Base-by-base conservation (phyloP, 2,329 filamentous ascomycete genomes). In the Scytalidium sp. region DNA sequence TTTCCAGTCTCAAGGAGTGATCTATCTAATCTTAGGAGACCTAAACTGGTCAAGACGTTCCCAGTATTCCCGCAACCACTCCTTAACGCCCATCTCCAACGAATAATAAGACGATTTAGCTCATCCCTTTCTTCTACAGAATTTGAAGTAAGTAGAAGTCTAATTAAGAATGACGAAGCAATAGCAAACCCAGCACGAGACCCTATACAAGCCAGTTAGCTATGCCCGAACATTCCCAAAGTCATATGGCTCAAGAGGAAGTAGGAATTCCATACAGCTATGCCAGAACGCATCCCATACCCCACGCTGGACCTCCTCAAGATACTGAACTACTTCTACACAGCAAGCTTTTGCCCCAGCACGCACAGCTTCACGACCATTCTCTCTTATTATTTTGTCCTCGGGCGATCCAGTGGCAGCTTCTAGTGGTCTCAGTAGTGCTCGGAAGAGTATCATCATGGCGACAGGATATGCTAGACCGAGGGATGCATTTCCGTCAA, bases 281-380 rank as follows among this genome's bases (percentile, higher is more conserved):
- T 58, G 56, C 56, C 56, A 58, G 19, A 58, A 58, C 7, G 54
- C 53, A 25, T 58, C 56, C 56, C 56, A 58, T 21, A 52, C 49
- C 5, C 39, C 36, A 0, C 50, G 49, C 6, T 51, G 52, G 36
- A 58, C 32, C 19, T 19, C 43, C 44, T 58, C 56, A n/a, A 58
- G 48, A 20, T 56, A 56, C 40, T 56, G 53, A 15, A 58, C 56
- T 48, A 58, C 54, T 41, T 58, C 56, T 19, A 50, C 45, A 2
- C 56, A 46, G 21, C 56, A 58, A 2, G 54, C 44, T 17, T 56
- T 32, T 1, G 54, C 47, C 3, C 56, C 56, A 8, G 41, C 46
- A 6, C 42, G 46, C 3, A 56, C 56, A 9, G 56, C 54, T 20
- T 36, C 45, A n/a, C 27, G 46, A 22, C 19, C 41, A n/a, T n/a